Evolutionary conservation across 495 filamentous ascomycete genomes (phyloP).

Genomic region (Aspergillus incahuasiensis): DNA sequence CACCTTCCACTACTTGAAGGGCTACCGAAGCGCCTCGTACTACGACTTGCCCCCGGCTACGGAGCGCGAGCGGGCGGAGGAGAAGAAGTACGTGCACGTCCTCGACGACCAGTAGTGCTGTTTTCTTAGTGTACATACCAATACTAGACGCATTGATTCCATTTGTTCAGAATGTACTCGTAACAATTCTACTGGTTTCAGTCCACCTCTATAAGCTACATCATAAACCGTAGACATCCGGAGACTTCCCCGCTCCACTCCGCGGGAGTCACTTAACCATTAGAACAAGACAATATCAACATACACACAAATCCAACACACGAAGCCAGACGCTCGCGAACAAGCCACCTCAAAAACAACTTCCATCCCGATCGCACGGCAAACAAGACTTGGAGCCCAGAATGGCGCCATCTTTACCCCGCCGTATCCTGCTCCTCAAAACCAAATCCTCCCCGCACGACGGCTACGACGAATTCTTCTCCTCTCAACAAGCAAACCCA

Average conservation of each 20-base stretch:
- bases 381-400: not conserved
- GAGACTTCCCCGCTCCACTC: not conserved
- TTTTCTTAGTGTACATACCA: constrained; percentile 45
- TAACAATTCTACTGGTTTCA: not conserved
- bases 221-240: not conserved
- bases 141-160: constrained; percentile 36
- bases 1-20: constrained; percentile 89
- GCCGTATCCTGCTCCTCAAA: constrained; percentile 71
- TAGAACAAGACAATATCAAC: not conserved
- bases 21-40: constrained; percentile 73
- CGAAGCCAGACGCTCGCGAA: not conserved
- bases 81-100: constrained; percentile 95
- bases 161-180: constrained; percentile 19
- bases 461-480: constrained; percentile 73
- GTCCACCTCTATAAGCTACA: not conserved
- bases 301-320: not conserved
- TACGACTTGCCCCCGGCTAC: constrained; percentile 93
- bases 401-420: not conserved
- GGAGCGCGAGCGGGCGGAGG: constrained; percentile 88
- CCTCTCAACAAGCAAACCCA: constrained; percentile 42
- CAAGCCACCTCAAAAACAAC: not conserved
- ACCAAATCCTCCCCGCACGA: constrained; percentile 75
- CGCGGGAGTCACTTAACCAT: not conserved
- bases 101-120: constrained; percentile 73
- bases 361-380: not conserved